A percentile compares a stretch with the other conserved stretches of the same genome.
Conservation (phyloP, 306 rosid species). For the Lablab purpureus region DNA sequence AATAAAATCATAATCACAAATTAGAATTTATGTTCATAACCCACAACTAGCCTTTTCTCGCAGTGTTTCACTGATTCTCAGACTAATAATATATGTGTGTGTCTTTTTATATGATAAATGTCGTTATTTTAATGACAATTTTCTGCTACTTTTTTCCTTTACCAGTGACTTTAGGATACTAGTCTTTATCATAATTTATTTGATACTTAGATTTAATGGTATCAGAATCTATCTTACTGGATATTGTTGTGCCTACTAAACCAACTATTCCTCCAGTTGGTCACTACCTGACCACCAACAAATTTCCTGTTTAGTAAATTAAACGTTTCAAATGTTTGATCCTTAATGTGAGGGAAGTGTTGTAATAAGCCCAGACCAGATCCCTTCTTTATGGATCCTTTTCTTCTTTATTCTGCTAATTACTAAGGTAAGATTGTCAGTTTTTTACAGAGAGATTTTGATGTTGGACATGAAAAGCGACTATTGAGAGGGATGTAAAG, state of each 20-base stretch:
- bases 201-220: background rate
- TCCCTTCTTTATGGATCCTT: background rate
- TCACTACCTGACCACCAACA: background rate
- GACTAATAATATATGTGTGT: no score
- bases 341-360: no score
- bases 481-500: no score
- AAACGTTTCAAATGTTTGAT: no score
- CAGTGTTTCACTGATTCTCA: background rate
- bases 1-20: background rate
- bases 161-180: background rate
- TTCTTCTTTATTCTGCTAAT: background rate
- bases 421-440: background rate
- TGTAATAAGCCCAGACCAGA: no score
- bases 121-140: background rate
- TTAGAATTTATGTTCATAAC: background rate
- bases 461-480: constrained; percentile 18
- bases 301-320: background rate
- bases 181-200: constrained; percentile 7
- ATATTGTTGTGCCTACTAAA: background rate
- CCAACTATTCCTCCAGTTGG: background rate
- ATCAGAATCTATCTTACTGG: background rate
- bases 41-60: background rate
- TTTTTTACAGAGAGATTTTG: background rate
- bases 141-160: background rate
- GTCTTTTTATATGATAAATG: background rate